Conservation (phyloP, 1,284 basidiomycete genomes). For the Mycosarcoma mackinlayi region DNA sequence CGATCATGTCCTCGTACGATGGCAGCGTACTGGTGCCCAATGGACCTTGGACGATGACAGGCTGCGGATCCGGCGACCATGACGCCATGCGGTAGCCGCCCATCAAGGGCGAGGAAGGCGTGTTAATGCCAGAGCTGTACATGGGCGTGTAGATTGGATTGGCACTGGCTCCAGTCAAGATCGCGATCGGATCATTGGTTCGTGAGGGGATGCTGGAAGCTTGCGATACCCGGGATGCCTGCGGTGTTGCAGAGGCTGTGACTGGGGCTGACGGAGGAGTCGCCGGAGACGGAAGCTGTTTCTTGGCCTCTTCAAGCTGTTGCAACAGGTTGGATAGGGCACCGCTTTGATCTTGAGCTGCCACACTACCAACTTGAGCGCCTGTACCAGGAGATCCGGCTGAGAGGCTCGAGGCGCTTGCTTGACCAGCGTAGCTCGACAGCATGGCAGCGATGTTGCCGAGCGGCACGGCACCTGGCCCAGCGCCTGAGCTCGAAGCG, state of each 20-base stretch:
- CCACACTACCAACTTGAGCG: slow-evolving; percentile 6
- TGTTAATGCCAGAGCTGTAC: slow-evolving; percentile 9
- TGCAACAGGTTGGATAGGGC: slow-evolving; percentile 35
- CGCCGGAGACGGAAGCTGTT: slow-evolving; percentile 13
- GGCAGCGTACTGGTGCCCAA: slow-evolving; percentile 56
- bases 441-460: slow-evolving; percentile 48
- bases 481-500: neutral
- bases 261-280: slow-evolving; percentile 6
- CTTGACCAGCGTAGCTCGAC: slow-evolving; percentile 25
- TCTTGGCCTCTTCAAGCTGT: slow-evolving; percentile 45
- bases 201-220: neutral
- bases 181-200: slow-evolving; percentile 34
- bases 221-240: neutral
- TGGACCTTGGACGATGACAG: slow-evolving; percentile 48
- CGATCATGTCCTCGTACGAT: slow-evolving; percentile 64
- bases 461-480: slow-evolving; percentile 17
- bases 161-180: slow-evolving; percentile 47
- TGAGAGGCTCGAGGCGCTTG: neutral
- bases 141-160: slow-evolving; percentile 37
- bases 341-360: slow-evolving; percentile 10
- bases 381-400: slow-evolving; percentile 8
- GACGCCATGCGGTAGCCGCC: slow-evolving; percentile 7
- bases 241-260: slow-evolving; percentile 7
- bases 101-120: neutral
- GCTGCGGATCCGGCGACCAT: slow-evolving; percentile 40